A percentile compares a stretch with the other conserved stretches of the same genome.
Conservation (phyloP, 2,329 filamentous ascomycete species). For the Colletotrichum melonis region DNA sequence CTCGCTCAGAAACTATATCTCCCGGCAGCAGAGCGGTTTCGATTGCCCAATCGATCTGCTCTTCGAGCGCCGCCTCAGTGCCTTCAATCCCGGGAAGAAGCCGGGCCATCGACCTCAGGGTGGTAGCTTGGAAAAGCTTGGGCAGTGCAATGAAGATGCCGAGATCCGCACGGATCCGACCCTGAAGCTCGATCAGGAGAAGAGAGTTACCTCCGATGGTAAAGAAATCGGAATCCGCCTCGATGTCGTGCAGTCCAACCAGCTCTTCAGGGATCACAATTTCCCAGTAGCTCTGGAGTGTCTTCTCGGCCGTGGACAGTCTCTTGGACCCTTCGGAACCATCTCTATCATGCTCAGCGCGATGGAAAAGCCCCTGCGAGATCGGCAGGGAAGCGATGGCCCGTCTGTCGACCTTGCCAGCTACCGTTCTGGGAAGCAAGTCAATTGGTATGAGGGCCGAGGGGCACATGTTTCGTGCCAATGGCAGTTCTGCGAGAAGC, state of each 20-base stretch:
- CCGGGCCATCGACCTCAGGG: constrained; percentile 48
- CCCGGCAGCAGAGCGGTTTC: constrained; percentile 40
- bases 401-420: constrained; percentile 10
- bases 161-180: constrained; percentile 44
- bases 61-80: background rate
- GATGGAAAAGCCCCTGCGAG: constrained; percentile 21
- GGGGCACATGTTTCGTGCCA: constrained; percentile 51
- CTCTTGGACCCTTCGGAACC: background rate
- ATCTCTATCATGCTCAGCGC: background rate
- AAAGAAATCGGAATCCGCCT: constrained; percentile 48
- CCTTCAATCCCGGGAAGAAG: constrained; percentile 36
- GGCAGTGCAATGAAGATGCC: constrained; percentile 41
- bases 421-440: background rate
- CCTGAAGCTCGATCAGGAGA: constrained; percentile 47
- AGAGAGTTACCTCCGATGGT: constrained; percentile 49
- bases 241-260: background rate
- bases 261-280: background rate
- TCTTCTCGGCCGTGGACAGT: background rate
- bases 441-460: constrained; percentile 41
- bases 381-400: constrained; percentile 41
- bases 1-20: background rate
- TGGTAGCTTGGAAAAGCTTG: constrained; percentile 48
- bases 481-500: constrained; percentile 33
- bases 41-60: constrained; percentile 44
- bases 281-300: background rate